Evolutionary conservation across 768 basidiomycete species (phyloP).

Genomic region (Trametes villosa): DNA sequence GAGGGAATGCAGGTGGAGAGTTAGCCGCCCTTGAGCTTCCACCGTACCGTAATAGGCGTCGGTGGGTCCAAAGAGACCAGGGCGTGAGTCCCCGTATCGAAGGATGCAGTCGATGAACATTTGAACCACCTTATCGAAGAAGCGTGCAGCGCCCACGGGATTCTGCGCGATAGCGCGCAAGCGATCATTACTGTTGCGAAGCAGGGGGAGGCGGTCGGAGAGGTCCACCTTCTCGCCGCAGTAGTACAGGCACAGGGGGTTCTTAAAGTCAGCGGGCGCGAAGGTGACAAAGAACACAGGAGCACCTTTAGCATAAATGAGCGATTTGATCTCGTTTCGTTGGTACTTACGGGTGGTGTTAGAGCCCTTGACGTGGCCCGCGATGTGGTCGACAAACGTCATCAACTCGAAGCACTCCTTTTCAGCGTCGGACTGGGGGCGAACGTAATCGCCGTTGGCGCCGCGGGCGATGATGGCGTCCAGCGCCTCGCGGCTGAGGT

Average conservation of each 20-base stretch:
- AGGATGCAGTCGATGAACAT: background rate
- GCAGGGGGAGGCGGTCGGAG: background rate
- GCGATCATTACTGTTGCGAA: background rate
- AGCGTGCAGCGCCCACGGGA: background rate
- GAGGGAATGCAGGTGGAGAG: no score
- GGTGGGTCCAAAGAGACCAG: no score
- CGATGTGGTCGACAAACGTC: conserved; percentile 41
- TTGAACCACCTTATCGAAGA: background rate
- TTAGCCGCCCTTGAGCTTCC: no score
- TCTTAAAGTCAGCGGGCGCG: conserved; percentile 38
- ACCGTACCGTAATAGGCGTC: no score
- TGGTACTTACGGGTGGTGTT: conserved; percentile 33
- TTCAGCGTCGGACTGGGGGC: conserved; percentile 30
- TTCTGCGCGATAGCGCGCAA: background rate
- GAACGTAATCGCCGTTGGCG: background rate
- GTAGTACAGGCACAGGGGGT: conserved; percentile 1
- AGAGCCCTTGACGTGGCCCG: conserved; percentile 34
- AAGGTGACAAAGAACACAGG: conserved; percentile 42
- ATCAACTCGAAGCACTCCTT: conserved; percentile 41
- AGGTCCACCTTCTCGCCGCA: background rate
- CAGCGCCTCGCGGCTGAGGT: conserved; percentile 8
- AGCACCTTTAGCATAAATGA: conserved; percentile 18
- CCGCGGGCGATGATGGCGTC: background rate
- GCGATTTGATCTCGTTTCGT: conserved; percentile 29
- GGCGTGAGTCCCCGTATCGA: no score